Base-by-base conservation (phyloP, 2,329 filamentous ascomycete species). In the Chaetoscypha palmicola region DNA sequence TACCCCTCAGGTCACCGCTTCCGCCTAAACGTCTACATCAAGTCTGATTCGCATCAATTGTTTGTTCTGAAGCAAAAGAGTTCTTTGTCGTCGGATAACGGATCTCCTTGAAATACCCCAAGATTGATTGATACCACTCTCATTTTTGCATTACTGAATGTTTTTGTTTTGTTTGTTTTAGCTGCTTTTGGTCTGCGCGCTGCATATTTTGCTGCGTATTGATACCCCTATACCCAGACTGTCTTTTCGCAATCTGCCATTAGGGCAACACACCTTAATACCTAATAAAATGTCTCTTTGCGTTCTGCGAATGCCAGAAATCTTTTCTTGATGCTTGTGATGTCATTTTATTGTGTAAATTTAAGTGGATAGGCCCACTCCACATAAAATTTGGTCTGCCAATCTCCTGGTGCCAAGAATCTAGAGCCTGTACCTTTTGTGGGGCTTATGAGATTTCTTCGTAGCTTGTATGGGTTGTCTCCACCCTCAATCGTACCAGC, bases 161-260 rank as follows among this genome's bases (percentile, higher is more conserved):
- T 50, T 48, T 35, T 50, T 43, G 42, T 51, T 43, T 47, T 49
- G 49, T 43, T 56, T 52, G 59, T 47, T 41, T 43, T 50, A 41
- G 41, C 24, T 46, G 41, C 37, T 20, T 53, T 57, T 49, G 38
- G 48, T 43, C 52, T 53, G 47, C 50, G 50, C 49, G 50, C 52
- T 52, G 54, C 56, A 54, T 57, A 48, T 55, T 53, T 45, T 52
- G 53, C 55, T 58, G 58, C 56, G 59, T 60, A 58, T 62, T 63
- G 61, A 63, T 63, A 63, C 61, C 61, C 57, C 58, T 62, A 63
- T 63, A 63, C 61, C 60, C 60, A 62, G 61, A 60, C 59, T 59
- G 57, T 62, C 57, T 58, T 58, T 60, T 57, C 49, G 56, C 59
- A 61, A 60, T 62, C 60, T 62, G 61, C 61, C 60, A 59, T 50